Conservation (phyloP, 495 filamentous ascomycete genomes). For the Barbatosphaeria neglecta region DNA sequence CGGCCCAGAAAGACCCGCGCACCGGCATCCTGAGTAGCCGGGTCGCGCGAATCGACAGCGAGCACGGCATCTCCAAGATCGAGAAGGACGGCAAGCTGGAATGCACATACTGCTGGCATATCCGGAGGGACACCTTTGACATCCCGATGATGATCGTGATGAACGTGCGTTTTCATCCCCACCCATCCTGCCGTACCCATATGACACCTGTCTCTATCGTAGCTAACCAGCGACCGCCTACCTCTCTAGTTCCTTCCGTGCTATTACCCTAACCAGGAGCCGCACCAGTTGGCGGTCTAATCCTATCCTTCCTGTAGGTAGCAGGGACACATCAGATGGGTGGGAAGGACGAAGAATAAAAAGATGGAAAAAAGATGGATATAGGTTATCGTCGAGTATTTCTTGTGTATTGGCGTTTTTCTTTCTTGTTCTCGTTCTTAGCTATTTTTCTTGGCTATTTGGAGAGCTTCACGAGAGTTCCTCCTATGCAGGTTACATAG, state of each 20-base stretch:
- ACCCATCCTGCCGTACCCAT: too few relatives aligned
- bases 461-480: too few relatives aligned
- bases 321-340: too few relatives aligned
- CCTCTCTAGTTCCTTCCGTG: conserved; percentile 44
- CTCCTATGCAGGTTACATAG: too few relatives aligned
- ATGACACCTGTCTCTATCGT: not conserved
- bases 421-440: too few relatives aligned
- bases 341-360: not conserved
- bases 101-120: conserved; percentile 91
- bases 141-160: conserved; percentile 97
- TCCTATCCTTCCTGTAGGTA: not conserved
- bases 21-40: conserved; percentile 39
- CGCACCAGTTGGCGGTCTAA: conserved; percentile 34
- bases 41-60: conserved; percentile 54
- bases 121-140: conserved; percentile 93
- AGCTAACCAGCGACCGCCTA: conserved; percentile 13
- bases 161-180: conserved; percentile 60
- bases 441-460: too few relatives aligned
- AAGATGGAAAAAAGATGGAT: not conserved
- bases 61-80: conserved; percentile 64
- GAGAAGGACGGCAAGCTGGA: conserved; percentile 85
- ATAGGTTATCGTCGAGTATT: not conserved
- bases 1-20: conserved; percentile 28
- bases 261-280: conserved; percentile 34
- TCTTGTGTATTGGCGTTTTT: not conserved